These are phyloP conservation scores for Thalassiosira hispida DNA, from an alignment of 352 stramenopile species.

Conservation along the genomic window DNA sequence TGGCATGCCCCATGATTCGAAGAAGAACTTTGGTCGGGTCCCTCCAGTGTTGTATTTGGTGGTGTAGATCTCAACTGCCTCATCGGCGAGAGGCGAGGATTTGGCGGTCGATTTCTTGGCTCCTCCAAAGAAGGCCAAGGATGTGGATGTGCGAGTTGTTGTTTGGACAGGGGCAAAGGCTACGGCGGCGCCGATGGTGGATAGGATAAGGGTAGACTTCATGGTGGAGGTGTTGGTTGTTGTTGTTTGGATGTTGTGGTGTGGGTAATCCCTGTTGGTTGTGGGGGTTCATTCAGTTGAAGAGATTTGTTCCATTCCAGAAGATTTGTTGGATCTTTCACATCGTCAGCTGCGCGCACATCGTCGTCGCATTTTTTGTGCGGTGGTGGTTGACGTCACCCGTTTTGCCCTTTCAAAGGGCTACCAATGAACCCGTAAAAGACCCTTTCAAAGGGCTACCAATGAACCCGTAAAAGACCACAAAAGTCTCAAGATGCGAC, in stretches of 20 bases:
- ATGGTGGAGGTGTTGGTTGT: constrained; percentile 6
- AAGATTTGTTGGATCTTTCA: no score
- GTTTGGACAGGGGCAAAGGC: constrained; percentile 25
- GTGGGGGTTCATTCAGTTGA: no score
- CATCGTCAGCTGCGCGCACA: no score
- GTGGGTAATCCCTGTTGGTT: no score
- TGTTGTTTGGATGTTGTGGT: background rate
- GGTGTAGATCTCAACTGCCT: constrained; percentile 53
- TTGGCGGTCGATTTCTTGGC: constrained; percentile 34
- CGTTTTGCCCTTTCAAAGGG: no score
- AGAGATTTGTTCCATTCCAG: no score
- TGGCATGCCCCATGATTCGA: constrained; percentile 58
- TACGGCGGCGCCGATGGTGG: constrained; percentile 8
- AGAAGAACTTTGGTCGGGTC: constrained; percentile 45
- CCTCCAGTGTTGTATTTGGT: constrained; percentile 31
- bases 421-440: no score
- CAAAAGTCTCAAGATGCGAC: no score
- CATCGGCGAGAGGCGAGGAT: constrained; percentile 40
- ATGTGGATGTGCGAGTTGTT: constrained; percentile 27
- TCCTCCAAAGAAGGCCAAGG: constrained; percentile 46
- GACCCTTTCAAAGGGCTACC: no score
- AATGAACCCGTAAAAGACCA: no score
- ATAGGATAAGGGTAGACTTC: constrained; percentile 16
- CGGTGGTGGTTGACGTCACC: no score
- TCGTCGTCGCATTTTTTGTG: no score